These are phyloP conservation scores for Beauveria pseudobassiana DNA, from an alignment of 2,329 filamentous ascomycete species.

Conservation along the genomic window DNA sequence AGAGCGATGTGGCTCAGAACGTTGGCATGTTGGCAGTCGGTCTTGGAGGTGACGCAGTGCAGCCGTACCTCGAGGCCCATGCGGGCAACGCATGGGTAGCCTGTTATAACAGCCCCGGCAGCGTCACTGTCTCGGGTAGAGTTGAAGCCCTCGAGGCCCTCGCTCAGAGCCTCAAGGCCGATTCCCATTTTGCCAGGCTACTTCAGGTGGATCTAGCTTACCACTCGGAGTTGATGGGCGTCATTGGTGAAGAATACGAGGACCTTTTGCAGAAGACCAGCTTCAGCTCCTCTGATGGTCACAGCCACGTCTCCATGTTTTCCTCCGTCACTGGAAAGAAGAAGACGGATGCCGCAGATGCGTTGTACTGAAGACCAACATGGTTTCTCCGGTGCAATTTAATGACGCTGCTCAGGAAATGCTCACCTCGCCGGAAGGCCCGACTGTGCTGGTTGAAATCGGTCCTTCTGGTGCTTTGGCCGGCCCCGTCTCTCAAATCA, in stretches of 20 bases:
- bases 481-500: conserved; percentile 7
- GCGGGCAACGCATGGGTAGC: conserved; percentile 1
- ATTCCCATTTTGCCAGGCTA: conserved; percentile 30
- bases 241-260: conserved; percentile 13
- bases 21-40: conserved; percentile 36
- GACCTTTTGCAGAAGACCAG: background rate
- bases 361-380: conserved; percentile 13
- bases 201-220: conserved; percentile 39
- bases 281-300: background rate
- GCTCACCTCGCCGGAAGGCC: background rate
- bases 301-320: background rate
- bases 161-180: conserved; percentile 26
- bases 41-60: background rate
- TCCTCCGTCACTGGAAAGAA: conserved; percentile 2
- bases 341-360: background rate
- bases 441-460: background rate
- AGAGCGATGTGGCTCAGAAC: conserved; percentile 18
- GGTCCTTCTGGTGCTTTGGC: background rate
- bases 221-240: conserved; percentile 38
- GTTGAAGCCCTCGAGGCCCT: conserved; percentile 29
- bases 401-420: conserved; percentile 8
- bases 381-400: conserved; percentile 14
- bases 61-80: background rate
- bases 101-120: conserved; percentile 38
- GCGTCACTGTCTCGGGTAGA: conserved; percentile 30